Base-by-base conservation (phyloP, 164 flowering plant species). In the Amborella trichopoda region DNA sequence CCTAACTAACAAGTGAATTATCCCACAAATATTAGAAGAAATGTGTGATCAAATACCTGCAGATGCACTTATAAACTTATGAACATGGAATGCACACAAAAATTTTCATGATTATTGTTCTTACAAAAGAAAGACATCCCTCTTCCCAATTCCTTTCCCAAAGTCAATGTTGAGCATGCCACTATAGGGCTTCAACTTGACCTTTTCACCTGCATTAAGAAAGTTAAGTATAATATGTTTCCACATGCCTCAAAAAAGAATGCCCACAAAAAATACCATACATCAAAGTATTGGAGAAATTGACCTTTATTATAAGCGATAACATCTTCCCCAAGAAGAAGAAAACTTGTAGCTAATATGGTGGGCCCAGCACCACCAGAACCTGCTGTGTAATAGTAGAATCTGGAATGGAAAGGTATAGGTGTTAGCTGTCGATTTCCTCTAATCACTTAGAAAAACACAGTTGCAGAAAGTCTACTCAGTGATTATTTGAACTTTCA, bases 311-410 rank as follows among this genome's bases (percentile, higher is more conserved):
- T 80, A 68, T 80, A 91, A 45, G 94, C 99, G 63, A 78, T 64
- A 20, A 83, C 99, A 53, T 91, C 94, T 64, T 91, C 98, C 37
- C 94, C 98, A 21, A 91, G 84, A 70, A 91, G 94, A 58, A 91
- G 66, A 71, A 91, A 91, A 41, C 96, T 91, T 26, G 98, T 91
- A 11, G 95, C 82, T 66, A 87, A 62, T 56, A 91, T 91, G 6
- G 99, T 91, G 37, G 99, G 99, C 40, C 99, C 99, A 55, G 90
- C 96, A 64, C 99, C 99, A 55, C 99, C 99, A 48, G 80, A 70
- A 39, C 99, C 99, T 41, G 96, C 99, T 33, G 99, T 91, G 58
- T 81, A 87, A 67, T 91, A 91, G 43, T 53, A 77, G 74, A 81
- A 91, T 59, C 99, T 91, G 81, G 59, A 48, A n/a, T n/a, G n/a